These are phyloP conservation scores for Strobilomyces dryophilus DNA, from an alignment of 768 basidiomycete genomes.

Conservation along the genomic window DNA sequence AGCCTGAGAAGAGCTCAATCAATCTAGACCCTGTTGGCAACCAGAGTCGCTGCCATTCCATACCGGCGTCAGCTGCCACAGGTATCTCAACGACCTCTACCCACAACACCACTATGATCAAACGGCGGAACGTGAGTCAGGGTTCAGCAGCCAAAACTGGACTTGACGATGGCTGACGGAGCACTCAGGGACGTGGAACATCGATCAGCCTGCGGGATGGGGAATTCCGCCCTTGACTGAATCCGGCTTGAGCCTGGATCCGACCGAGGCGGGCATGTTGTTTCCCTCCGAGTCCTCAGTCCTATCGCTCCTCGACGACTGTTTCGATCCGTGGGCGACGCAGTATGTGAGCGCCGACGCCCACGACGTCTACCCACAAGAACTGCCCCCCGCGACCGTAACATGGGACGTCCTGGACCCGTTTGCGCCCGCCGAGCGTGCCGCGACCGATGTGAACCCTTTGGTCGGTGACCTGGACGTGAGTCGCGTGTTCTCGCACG, in stretches of 20 bases:
- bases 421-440: not conserved
- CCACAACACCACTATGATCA: not conserved
- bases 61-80: too few species aligned
- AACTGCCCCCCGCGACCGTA: not conserved
- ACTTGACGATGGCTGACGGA: not conserved
- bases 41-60: not conserved
- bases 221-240: not conserved
- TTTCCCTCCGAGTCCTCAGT: not conserved
- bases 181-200: not conserved
- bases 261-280: not conserved
- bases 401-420: not conserved
- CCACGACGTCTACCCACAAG: not conserved
- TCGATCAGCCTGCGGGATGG: not conserved
- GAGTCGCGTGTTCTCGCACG: not conserved
- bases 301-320: not conserved
- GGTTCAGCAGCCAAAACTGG: not conserved
- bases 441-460: too few species aligned
- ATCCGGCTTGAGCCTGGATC: not conserved
- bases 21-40: not conserved
- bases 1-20: not conserved
- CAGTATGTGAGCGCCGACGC: not conserved
- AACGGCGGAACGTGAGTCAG: slow-evolving; percentile 2
- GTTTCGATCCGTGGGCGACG: not conserved
- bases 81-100: not conserved
- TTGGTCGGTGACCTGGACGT: not conserved